Base-by-base conservation (phyloP, 768 basidiomycete species). In the Leccinum broughii region DNA sequence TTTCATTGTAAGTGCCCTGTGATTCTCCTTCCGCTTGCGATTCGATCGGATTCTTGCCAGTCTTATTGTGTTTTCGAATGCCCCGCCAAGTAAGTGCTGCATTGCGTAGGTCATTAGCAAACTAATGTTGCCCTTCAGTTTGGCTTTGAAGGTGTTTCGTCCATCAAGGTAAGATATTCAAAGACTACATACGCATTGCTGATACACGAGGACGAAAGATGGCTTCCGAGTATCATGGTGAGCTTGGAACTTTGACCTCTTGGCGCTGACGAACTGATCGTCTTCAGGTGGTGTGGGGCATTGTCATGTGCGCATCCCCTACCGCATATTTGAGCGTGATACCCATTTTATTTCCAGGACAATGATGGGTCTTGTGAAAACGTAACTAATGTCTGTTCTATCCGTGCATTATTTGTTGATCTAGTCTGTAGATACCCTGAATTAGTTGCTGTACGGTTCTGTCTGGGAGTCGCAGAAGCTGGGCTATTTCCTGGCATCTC, bases 401-500 rank as follows among this genome's bases (percentile, higher is more conserved):
- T 32, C 11, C 15, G 49, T 39, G 24, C 6, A 17, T 30, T 10
- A 10, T 41, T 59, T 35, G 51, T 20, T 13, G 20, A 55, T 32
- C 37, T 35, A 30, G 26, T 24, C 22, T 46, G 4, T 64, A 88
- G 87, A 26, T 89, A 85, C 66, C 80, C 80, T 8, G 81, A 88
- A 66, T 79, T 89, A 13, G 80, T 87, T 14, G 86, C 79, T 24
- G 77, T 77, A 8, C 81, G 87, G 10, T 72, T 85, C 7, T 82
- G 80, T 60, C 81, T 90, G 1, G 89, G 89, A 2, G 67, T 87
- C 3, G 81, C 86, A 0, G 89, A 91, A 72, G 86, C 87, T 6
- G 88, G 89, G 2, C 68, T 89, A 10, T 90, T 87, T 70, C 88
- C 89, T 11, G 88, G 88, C 30, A 85, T 90, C 10, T 81, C 83